Evolutionary conservation across 2,329 filamentous ascomycete species (phyloP).

Genomic region (Sporothrix phasma): DNA sequence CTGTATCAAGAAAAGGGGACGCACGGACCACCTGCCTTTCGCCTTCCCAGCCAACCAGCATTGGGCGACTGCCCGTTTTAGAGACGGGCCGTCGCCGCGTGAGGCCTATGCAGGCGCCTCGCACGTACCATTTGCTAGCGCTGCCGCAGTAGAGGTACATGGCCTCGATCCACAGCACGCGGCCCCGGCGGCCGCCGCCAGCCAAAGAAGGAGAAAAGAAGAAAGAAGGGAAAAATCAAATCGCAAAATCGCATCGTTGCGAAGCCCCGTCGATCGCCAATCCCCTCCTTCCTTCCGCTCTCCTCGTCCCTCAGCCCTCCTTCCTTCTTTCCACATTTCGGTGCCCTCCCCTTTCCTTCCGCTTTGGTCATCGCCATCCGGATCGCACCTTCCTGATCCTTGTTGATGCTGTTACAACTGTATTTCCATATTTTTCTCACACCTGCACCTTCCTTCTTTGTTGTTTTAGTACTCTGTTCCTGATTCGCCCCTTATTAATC

Average conservation of each 20-base stretch:
- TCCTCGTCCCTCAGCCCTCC: not conserved
- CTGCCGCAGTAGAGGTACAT: not conserved
- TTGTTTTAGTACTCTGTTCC: not conserved
- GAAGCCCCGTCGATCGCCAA: slow-evolving; percentile 2
- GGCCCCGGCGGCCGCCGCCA: not conserved
- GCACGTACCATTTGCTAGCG: not conserved
- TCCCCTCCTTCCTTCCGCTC: slow-evolving; percentile 1
- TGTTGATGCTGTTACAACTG: not conserved
- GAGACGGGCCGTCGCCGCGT: not conserved
- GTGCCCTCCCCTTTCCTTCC: not conserved
- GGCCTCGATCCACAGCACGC: not conserved
- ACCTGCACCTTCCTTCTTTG: not conserved
- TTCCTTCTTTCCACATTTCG: not conserved
- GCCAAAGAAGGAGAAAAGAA: not conserved
- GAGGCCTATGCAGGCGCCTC: not conserved
- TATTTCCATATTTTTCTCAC: not conserved
- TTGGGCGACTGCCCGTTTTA: not conserved
- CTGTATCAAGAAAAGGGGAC: not conserved
- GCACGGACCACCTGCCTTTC: slow-evolving; percentile 1
- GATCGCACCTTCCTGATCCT: not conserved
- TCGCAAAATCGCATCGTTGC: slow-evolving; percentile 10
- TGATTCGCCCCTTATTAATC: not conserved
- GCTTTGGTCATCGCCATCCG: not conserved
- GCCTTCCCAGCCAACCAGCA: slow-evolving; percentile 7
- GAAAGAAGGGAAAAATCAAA: not conserved